Conservation (phyloP, 1,284 basidiomycete genomes). For the Austropuccinia psidii region DNA sequence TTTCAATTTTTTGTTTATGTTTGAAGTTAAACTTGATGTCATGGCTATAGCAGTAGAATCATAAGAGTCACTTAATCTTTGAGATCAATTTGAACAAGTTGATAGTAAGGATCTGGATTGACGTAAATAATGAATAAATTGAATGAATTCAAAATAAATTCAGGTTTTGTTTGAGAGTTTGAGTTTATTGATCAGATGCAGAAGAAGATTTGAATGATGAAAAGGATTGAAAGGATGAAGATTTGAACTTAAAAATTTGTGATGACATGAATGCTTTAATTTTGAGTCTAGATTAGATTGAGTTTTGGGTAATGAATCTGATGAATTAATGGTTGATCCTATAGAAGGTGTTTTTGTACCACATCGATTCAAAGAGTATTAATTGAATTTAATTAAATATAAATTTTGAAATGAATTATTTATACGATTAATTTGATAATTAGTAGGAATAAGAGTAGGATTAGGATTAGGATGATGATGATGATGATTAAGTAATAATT, state of each 20-base stretch:
- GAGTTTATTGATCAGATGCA: not conserved
- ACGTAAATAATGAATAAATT: conserved; percentile 73
- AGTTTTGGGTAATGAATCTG: not conserved
- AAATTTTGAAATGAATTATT: too few species aligned
- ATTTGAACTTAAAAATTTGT: too few species aligned
- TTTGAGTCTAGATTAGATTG: too few species aligned
- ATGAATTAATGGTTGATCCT: not conserved
- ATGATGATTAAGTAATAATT: conserved; percentile 34
- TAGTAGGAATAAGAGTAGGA: too few species aligned
- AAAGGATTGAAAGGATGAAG: too few species aligned
- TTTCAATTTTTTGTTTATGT: not conserved
- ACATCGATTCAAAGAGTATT: too few species aligned
- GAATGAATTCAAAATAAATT: conserved; percentile 76
- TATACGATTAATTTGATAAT: too few species aligned
- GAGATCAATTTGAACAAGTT: not conserved
- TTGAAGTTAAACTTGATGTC: too few species aligned
- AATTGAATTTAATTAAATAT: too few species aligned
- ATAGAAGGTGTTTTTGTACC: not conserved
- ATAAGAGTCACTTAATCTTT: conserved; percentile 35
- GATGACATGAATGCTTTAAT: too few species aligned
- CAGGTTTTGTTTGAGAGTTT: conserved; percentile 46
- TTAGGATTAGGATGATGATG: too few species aligned
- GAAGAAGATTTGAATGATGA: too few species aligned
- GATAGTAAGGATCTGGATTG: conserved; percentile 53
- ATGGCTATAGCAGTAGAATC: conserved; percentile 12